These are phyloP conservation scores for Tardiomyces digboiensis DNA, from an alignment of 1,139 yeast species.

Conservation along the genomic window DNA sequence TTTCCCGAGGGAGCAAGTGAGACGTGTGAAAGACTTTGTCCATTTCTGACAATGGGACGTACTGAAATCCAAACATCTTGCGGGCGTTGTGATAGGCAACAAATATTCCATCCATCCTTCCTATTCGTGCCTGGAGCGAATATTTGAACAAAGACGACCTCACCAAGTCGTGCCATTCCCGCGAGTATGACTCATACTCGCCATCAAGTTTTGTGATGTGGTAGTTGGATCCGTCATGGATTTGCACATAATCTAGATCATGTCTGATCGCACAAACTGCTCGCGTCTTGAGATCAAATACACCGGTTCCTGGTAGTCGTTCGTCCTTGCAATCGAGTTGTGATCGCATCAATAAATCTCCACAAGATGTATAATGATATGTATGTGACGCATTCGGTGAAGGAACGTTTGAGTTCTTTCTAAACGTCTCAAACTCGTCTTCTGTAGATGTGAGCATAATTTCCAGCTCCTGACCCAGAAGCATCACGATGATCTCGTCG, in stretches of 20 bases:
- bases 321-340: slow-evolving; percentile 81
- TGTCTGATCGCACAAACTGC: slow-evolving; percentile 83
- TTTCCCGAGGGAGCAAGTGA: slow-evolving; percentile 10
- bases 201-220: slow-evolving; percentile 57
- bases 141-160: slow-evolving; percentile 75
- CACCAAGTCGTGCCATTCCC: slow-evolving; percentile 70
- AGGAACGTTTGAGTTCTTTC: slow-evolving; percentile 7
- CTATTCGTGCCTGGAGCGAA: slow-evolving; percentile 85
- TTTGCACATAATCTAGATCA: slow-evolving; percentile 58
- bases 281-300: slow-evolving; percentile 86
- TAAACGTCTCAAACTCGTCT: slow-evolving; percentile 10
- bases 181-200: slow-evolving; percentile 62
- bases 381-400: slow-evolving; percentile 11
- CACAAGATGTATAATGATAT: slow-evolving; percentile 68
- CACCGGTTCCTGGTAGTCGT: slow-evolving; percentile 80
- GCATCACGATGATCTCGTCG: slow-evolving; percentile 60
- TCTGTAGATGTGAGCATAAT: slow-evolving; percentile 55
- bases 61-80: slow-evolving; percentile 83
- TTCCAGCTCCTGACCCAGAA: slow-evolving; percentile 74
- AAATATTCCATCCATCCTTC: slow-evolving; percentile 95
- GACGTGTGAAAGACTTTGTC: slow-evolving; percentile 50
- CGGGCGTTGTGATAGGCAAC: slow-evolving; percentile 83
- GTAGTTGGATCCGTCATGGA: slow-evolving; percentile 49
- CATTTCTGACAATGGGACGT: slow-evolving; percentile 63
- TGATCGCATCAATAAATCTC: slow-evolving; percentile 71